phyloP scores from a whole-genome alignment of 257 asterid species.

The Solanum pinnatisectum region DNA sequence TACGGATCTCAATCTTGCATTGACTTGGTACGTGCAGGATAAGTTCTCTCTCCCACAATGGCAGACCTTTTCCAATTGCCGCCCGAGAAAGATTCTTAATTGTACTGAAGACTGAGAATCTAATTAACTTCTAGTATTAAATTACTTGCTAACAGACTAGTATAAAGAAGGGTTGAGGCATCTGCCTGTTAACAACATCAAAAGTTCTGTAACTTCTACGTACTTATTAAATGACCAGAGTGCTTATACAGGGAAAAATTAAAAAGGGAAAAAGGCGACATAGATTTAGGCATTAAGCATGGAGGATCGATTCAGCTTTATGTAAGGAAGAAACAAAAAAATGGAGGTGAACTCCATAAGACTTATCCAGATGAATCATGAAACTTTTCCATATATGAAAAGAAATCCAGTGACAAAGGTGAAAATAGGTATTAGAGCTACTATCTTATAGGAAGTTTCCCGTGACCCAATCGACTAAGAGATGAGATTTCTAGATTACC shows the following conservation, averaged over 20 bases:
- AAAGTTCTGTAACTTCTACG: background rate
- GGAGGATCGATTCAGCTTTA: background rate
- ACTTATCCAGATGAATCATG: background rate
- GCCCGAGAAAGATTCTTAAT: background rate
- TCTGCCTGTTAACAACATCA: background rate
- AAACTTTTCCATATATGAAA: background rate
- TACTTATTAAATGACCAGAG: constrained; percentile 9
- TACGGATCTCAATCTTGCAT: background rate
- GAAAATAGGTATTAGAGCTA: background rate
- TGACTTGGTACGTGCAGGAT: background rate
- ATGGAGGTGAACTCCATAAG: background rate
- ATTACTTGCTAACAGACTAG: background rate
- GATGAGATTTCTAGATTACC: background rate
- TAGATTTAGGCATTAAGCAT: background rate
- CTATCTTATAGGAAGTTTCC: background rate
- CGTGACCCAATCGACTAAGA: background rate
- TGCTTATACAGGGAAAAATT: constrained; percentile 71
- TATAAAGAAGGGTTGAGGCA: background rate
- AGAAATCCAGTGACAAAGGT: background rate
- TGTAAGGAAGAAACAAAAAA: background rate
- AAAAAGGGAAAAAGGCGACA: background rate
- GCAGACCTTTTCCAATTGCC: background rate
- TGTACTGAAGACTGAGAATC: background rate
- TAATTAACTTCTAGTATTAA: background rate
- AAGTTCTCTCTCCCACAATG: background rate